phyloP scores from a whole-genome alignment of 2,329 filamentous ascomycete genomes.

The Furcasterigmium furcatum region DNA sequence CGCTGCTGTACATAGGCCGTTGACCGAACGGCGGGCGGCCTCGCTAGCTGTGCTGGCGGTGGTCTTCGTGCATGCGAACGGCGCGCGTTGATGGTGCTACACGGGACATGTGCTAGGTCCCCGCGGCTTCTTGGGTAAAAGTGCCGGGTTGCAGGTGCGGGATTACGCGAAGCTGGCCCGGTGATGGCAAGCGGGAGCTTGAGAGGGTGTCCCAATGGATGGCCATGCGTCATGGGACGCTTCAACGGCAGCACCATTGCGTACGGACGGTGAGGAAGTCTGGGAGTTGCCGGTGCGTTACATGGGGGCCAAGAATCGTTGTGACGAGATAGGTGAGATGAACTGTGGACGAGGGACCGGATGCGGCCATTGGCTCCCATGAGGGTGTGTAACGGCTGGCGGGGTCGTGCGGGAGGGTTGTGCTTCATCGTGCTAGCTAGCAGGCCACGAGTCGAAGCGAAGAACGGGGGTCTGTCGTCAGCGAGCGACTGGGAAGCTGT shows the following conservation, averaged over 20 bases:
- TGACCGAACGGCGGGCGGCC: not conserved
- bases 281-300: not conserved
- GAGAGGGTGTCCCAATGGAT: not conserved
- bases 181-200: no score
- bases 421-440: not conserved
- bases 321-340: not conserved
- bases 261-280: not conserved
- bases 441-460: not conserved
- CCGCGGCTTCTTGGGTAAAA: not conserved
- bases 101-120: not conserved
- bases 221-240: not conserved
- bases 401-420: not conserved
- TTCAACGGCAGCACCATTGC: not conserved
- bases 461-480: not conserved
- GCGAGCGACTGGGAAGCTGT: not conserved
- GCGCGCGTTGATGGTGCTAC: not conserved
- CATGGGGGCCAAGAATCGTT: not conserved
- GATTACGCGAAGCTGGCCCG: not conserved
- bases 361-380: not conserved
- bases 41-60: not conserved
- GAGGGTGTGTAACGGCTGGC: not conserved
- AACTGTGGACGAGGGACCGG: no score
- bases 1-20: not conserved
- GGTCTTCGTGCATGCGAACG: not conserved
- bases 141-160: not conserved